Evolutionary conservation across 2,329 filamentous ascomycete species (phyloP), one percentile per base, ranked within the genome.

Genomic region (Arthrobotrys entomopaga): DNA sequence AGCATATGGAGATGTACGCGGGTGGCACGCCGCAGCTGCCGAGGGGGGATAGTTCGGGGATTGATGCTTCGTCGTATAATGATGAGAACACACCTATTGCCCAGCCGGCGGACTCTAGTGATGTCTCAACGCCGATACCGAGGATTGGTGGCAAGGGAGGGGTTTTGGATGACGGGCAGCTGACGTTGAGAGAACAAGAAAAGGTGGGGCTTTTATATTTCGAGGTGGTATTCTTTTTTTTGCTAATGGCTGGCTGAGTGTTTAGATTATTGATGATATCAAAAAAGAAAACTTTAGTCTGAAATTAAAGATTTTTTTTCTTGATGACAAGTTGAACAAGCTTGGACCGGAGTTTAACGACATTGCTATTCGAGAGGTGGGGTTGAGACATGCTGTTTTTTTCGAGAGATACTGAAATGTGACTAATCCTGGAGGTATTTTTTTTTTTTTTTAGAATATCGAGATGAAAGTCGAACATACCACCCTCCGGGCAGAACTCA

Each of bases 241-340:
- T 10, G 77, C 79, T 56, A 79, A 69, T 53, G 60, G 5, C 50
- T 53, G 60, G 5, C 50, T 46, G 42, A 7, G 34, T 1, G 16
- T 52, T 50, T 75, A 87, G 85, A 87, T 88, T 77, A 94, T 99
- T 78, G 92, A 97, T 83, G 91, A 91, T 80, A 94, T 99, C 78
- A 93, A 97, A 80, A 99, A 99, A 84, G 95, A 98, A 80, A 99
- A 99, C 80, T 99, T 98, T 80, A 92, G 92, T 22, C 85, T 99
- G 63, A 98, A 98, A 82, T 86, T 98, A 78, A 97, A 97, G 82
- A 97, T 98, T 61, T 93, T 98, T 81, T 99, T 96, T 81, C 86
- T 99, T 65, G 93, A 99, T 81, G 92, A 98, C 78, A 91, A 92
- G 13, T 83, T 99, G 57, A 88, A 90, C 61, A 97, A 96, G 81